A percentile compares a stretch with the other conserved stretches of the same genome.
phyloP scores from a whole-genome alignment of 148 eudicot genomes.

The Diospyros lotus region DNA sequence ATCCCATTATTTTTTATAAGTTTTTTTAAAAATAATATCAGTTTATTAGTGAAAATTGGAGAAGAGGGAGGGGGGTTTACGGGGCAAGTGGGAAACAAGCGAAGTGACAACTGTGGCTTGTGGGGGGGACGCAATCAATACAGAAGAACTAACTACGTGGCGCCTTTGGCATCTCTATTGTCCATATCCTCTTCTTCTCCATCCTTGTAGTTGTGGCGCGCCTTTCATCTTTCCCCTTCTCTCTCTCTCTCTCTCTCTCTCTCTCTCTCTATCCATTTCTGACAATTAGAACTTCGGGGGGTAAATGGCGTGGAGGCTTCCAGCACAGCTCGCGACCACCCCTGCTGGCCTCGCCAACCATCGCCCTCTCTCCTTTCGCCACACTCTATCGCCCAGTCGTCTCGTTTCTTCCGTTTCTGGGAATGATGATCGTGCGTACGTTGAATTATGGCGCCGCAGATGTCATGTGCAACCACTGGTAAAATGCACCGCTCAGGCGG shows the following conservation, averaged over 20 bases:
- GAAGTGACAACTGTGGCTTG: no score
- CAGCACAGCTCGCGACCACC: conserved; percentile 33
- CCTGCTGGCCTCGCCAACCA: conserved; percentile 34
- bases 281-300: neutral
- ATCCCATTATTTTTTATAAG: no score
- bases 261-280: no score
- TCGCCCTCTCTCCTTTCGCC: conserved; percentile 40
- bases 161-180: conserved; percentile 29
- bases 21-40: no score
- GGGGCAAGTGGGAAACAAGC: no score
- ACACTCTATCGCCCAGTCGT: conserved; percentile 27
- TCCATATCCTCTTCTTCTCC: neutral
- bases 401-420: conserved; percentile 18
- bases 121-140: no score
- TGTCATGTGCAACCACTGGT: conserved; percentile 34
- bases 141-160: conserved; percentile 39
- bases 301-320: conserved; percentile 53
- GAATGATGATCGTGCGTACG: no score
- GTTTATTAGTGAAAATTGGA: no score
- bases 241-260: neutral
- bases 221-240: neutral
- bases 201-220: neutral
- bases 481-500: conserved; percentile 48
- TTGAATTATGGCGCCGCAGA: conserved; percentile 27
- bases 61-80: no score